Evolutionary conservation across 2,329 filamentous ascomycete species (phyloP).

Genomic region (Talaromyces sp.): DNA sequence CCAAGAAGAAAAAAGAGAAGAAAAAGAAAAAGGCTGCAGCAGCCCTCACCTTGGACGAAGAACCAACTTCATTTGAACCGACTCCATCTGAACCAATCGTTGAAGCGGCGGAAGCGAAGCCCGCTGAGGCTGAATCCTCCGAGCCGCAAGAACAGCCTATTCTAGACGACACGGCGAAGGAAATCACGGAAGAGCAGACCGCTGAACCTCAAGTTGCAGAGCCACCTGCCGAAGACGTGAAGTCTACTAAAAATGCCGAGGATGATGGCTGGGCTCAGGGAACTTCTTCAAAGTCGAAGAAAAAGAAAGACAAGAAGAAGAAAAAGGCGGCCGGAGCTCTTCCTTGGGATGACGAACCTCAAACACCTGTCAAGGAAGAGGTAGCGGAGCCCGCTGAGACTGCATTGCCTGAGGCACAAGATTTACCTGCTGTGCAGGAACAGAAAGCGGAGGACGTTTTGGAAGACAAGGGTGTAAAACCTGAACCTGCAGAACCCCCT

Average conservation of each 20-base stretch:
- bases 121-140: not conserved
- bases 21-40: slow-evolving; percentile 33
- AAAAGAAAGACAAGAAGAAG: slow-evolving; percentile 43
- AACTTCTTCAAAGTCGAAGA: slow-evolving; percentile 26
- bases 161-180: not conserved
- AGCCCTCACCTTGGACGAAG: not conserved
- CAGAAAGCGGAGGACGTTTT: not conserved
- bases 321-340: slow-evolving; percentile 21
- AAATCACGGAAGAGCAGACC: not conserved
- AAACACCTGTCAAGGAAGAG: not conserved
- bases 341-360: slow-evolving; percentile 27
- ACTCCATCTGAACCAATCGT: not conserved
- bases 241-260: not conserved
- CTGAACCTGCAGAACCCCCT: not conserved
- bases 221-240: not conserved
- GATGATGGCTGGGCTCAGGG: not conserved
- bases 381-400: not conserved
- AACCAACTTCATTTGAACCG: not conserved
- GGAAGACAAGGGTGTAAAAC: not conserved
- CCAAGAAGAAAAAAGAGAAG: slow-evolving; percentile 38
- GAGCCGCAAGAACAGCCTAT: not conserved
- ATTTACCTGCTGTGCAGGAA: not conserved
- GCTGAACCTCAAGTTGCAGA: not conserved
- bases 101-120: not conserved
- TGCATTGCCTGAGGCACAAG: not conserved